Evolutionary conservation across 73 alveolate genomes (phyloP).

Genomic region (Paraurostyla sp.): DNA sequence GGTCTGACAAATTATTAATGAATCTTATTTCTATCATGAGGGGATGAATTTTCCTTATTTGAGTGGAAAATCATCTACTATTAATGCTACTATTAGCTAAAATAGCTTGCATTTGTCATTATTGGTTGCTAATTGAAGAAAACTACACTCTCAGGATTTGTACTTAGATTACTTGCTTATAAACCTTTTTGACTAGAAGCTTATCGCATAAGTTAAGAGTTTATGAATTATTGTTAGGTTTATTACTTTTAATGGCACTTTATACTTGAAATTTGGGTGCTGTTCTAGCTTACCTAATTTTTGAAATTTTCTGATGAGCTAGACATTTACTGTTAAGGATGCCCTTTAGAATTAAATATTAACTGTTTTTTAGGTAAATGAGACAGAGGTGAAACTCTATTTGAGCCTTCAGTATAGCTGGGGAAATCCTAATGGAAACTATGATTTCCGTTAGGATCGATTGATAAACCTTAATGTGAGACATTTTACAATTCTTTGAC

Average conservation of each 20-base stretch:
- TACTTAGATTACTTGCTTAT: too few relatives aligned
- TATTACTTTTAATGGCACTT: background rate
- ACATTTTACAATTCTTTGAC: too few relatives aligned
- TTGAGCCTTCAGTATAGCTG: background rate
- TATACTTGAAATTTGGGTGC: background rate
- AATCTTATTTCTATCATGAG: background rate
- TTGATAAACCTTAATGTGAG: background rate
- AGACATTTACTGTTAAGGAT: background rate
- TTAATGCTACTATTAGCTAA: background rate
- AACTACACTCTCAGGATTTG: too few relatives aligned
- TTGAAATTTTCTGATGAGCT: background rate
- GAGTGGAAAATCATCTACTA: background rate
- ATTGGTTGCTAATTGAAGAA: too few relatives aligned
- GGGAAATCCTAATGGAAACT: background rate
- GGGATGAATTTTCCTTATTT: background rate
- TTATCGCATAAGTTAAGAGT: background rate
- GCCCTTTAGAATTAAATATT: constrained; percentile 5
- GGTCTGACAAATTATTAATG: constrained; percentile 5
- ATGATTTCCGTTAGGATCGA: background rate
- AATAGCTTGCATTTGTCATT: too few relatives aligned
- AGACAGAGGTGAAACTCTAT: constrained; percentile 20
- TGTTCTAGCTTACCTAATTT: too few relatives aligned
- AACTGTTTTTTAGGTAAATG: background rate
- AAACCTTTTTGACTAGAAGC: background rate
- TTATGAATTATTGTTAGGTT: background rate